A percentile compares a stretch with the other conserved stretches of the same genome.
phyloP scores from a whole-genome alignment of 2,329 filamentous ascomycete genomes.

The Phialocephala subalpina region DNA sequence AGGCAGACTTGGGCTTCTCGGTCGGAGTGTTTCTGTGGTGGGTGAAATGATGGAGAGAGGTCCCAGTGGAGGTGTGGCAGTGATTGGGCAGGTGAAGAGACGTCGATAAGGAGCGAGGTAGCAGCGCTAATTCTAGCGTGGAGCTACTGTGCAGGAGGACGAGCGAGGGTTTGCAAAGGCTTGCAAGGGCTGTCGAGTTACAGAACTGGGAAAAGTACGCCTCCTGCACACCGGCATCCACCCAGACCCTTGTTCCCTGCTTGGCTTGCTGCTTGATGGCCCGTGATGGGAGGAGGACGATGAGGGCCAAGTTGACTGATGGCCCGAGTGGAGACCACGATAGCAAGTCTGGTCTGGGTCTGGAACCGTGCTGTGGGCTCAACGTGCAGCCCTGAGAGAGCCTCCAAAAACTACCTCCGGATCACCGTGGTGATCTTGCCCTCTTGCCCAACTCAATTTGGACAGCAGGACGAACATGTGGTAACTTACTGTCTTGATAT shows the following conservation, averaged over 20 bases:
- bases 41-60: constrained; percentile 3
- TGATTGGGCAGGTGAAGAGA: neutral
- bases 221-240: too few species aligned
- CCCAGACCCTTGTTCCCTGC: too few species aligned
- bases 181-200: too few species aligned
- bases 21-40: constrained; percentile 13
- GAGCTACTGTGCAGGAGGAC: neutral
- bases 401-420: constrained; percentile 5
- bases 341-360: neutral
- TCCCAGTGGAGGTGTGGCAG: neutral
- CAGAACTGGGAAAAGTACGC: too few species aligned
- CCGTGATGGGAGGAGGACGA: neutral
- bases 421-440: constrained; percentile 3
- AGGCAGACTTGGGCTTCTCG: constrained; percentile 7
- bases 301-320: too few species aligned
- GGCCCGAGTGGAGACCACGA: neutral
- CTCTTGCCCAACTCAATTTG: neutral
- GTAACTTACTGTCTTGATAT: too few species aligned
- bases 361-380: neutral
- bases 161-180: neutral
- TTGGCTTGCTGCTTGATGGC: neutral
- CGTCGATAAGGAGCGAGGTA: neutral
- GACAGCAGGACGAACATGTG: neutral
- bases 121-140: neutral
- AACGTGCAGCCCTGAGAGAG: constrained; percentile 6